These are phyloP conservation scores for Tetragonia tetragonoides DNA, from an alignment of 148 eudicot species.

Conservation along the genomic window DNA sequence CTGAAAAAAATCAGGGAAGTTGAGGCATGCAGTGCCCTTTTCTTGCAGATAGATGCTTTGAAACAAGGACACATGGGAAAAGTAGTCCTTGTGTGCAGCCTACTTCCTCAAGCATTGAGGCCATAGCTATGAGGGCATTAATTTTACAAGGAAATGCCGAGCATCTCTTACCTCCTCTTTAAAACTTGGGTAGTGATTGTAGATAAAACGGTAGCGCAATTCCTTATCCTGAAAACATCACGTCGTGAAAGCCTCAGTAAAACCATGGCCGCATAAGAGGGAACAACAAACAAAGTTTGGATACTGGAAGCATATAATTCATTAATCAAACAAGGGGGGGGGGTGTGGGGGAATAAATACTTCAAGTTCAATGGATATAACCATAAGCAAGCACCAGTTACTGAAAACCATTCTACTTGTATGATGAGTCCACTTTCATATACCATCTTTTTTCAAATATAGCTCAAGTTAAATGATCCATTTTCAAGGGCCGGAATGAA, in stretches of 20 bases:
- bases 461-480: neutral
- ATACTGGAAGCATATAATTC: neutral
- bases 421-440: constrained; percentile 1
- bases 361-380: too few species aligned
- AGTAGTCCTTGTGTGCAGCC: neutral
- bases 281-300: neutral
- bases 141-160: neutral
- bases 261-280: neutral
- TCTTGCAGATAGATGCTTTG: constrained; percentile 24
- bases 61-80: constrained; percentile 1
- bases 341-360: too few species aligned
- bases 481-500: neutral
- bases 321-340: neutral
- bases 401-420: neutral
- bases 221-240: constrained; percentile 66
- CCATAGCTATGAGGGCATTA: neutral
- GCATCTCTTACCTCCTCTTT: constrained; percentile 62
- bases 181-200: constrained; percentile 81
- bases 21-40: constrained; percentile 31
- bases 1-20: constrained; percentile 51
- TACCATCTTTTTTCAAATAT: neutral
- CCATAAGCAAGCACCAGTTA: too few species aligned
- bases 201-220: constrained; percentile 75
- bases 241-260: constrained; percentile 13
- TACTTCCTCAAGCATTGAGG: neutral